These are phyloP conservation scores for Agrocybe pediades DNA, from an alignment of 768 basidiomycete species.

Conservation along the genomic window DNA sequence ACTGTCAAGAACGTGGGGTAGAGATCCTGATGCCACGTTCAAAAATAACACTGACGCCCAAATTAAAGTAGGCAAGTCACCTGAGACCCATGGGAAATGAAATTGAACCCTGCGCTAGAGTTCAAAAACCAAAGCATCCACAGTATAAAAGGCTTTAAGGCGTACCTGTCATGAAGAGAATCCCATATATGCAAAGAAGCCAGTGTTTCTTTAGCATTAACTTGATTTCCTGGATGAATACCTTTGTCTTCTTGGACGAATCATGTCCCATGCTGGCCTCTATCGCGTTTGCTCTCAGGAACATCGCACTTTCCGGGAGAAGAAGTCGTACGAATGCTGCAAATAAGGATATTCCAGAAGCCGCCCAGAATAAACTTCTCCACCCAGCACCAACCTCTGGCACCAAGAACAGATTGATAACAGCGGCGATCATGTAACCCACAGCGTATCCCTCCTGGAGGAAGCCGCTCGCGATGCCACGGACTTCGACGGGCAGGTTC, in stretches of 20 bases:
- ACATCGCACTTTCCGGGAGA: constrained; percentile 79
- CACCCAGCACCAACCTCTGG: constrained; percentile 49
- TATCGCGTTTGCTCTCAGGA: constrained; percentile 63
- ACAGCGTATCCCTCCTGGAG: constrained; percentile 89
- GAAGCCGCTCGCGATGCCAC: constrained; percentile 84
- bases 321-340: constrained; percentile 65
- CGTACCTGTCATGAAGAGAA: constrained; percentile 75
- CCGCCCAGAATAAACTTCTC: constrained; percentile 87
- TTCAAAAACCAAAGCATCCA: neutral
- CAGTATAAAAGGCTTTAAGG: constrained; percentile 1
- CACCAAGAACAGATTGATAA: constrained; percentile 75
- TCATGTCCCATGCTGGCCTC: constrained; percentile 60
- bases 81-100: constrained; percentile 75
- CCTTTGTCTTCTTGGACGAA: constrained; percentile 57
- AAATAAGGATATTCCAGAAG: constrained; percentile 65
- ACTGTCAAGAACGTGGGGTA: constrained; percentile 76
- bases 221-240: constrained; percentile 73
- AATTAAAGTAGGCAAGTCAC: constrained; percentile 24
- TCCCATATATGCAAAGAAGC: constrained; percentile 80
- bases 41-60: neutral
- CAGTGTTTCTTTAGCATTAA: constrained; percentile 83
- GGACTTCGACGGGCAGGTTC: constrained; percentile 83
- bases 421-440: constrained; percentile 82
- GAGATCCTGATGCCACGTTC: constrained; percentile 48
- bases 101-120: constrained; percentile 60